phyloP scores from a whole-genome alignment of 306 rosid genomes.

The Casuarina cunninghamiana region DNA sequence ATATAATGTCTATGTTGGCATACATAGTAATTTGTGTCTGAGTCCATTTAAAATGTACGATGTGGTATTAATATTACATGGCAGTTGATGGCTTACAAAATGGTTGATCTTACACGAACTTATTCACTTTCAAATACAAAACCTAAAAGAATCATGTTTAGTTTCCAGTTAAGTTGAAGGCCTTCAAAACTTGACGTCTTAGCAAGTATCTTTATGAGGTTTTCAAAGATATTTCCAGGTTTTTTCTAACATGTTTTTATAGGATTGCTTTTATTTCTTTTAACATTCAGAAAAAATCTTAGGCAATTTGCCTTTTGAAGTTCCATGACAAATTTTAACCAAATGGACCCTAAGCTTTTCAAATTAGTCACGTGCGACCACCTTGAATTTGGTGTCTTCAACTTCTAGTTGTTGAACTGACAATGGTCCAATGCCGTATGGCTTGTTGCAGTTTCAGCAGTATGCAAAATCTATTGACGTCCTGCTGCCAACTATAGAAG shows the following conservation, averaged over 20 bases:
- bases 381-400: background rate
- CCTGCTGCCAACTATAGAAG: conserved; percentile 26
- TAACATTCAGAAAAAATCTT: background rate
- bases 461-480: conserved; percentile 24
- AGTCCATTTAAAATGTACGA: too few species aligned
- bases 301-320: background rate
- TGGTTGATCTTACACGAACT: too few species aligned
- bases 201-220: background rate
- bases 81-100: too few species aligned
- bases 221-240: background rate
- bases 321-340: background rate
- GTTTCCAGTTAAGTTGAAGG: background rate
- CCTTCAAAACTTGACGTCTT: background rate
- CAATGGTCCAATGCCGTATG: conserved; percentile 2
- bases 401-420: background rate
- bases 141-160: background rate
- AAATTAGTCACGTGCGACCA: background rate
- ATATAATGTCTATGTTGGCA: too few species aligned
- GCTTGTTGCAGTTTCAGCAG: conserved; percentile 37
- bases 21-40: too few species aligned
- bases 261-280: background rate
- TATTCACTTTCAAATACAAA: too few species aligned
- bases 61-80: too few species aligned
- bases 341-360: background rate
- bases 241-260: too few species aligned